These are phyloP conservation scores for Sporodiniella umbellata DNA, from an alignment of 371 early-diverging fungal species.

Conservation along the genomic window DNA sequence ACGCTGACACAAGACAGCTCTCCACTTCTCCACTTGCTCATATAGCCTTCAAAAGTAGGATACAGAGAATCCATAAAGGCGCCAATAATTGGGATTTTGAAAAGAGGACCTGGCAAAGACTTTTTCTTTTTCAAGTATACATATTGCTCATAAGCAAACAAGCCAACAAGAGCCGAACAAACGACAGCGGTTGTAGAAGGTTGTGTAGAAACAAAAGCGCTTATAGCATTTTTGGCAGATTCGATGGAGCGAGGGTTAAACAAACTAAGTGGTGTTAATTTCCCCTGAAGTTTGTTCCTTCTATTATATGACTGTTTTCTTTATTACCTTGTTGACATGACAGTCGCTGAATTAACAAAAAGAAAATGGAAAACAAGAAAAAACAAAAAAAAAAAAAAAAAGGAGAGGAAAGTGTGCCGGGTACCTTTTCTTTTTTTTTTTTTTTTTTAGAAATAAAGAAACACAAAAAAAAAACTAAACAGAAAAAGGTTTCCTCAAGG, in stretches of 20 bases:
- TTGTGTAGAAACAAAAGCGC: conserved; percentile 31
- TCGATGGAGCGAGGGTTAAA: conserved; percentile 47
- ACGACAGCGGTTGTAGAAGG: conserved; percentile 40
- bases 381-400: conserved; percentile 2
- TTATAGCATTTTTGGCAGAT: conserved; percentile 38
- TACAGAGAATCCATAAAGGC: conserved; percentile 53
- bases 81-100: conserved; percentile 51
- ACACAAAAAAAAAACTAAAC: conserved; percentile 1
- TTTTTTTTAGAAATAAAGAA: not conserved
- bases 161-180: conserved; percentile 41
- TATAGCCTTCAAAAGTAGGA: conserved; percentile 54
- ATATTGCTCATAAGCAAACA: conserved; percentile 52
- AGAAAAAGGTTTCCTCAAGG: not conserved
- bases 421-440: too few species aligned
- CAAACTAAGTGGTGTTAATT: conserved; percentile 17
- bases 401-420: conserved; percentile 1
- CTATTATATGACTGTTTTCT: conserved; percentile 4
- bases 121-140: conserved; percentile 49
- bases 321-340: conserved; percentile 14
- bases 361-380: not conserved
- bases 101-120: conserved; percentile 44
- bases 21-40: conserved; percentile 55
- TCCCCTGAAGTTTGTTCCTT: not conserved
- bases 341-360: not conserved
- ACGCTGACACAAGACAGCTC: conserved; percentile 52